phyloP scores from a whole-genome alignment of 169 alveolate genomes.

The Eimeria tenella region DNA sequence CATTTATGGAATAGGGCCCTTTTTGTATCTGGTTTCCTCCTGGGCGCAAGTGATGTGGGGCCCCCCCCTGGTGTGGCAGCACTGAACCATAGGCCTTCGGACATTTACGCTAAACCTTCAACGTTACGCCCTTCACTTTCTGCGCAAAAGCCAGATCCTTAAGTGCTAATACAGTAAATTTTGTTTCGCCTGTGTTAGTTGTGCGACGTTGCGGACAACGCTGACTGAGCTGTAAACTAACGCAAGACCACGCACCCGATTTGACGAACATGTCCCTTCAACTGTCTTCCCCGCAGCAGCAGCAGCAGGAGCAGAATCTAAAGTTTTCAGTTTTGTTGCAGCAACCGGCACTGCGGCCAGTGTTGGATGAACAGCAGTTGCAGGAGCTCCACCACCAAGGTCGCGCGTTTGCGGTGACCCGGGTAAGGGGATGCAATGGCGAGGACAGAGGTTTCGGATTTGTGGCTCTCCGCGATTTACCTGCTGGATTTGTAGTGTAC shows the following conservation, averaged over 20 bases:
- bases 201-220: too few species aligned
- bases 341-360: conserved; percentile 50
- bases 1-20: too few species aligned
- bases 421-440: conserved; percentile 29
- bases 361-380: conserved; percentile 27
- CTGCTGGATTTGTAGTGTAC: conserved; percentile 48
- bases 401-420: conserved; percentile 55
- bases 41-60: not conserved
- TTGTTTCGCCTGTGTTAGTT: too few species aligned
- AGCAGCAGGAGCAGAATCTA: not conserved
- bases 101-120: not conserved
- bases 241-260: too few species aligned
- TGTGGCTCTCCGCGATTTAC: conserved; percentile 40
- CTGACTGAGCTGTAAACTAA: too few species aligned
- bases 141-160: too few species aligned
- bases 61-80: not conserved
- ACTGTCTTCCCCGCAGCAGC: not conserved
- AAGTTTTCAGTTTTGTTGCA: conserved; percentile 28
- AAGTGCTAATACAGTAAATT: too few species aligned
- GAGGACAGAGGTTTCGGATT: conserved; percentile 56
- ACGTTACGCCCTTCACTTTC: not conserved
- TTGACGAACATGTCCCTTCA: not conserved
- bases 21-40: too few species aligned
- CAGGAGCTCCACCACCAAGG: conserved; percentile 59
- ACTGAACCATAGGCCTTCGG: not conserved